Base-by-base conservation (phyloP, 139 green algal species). In the Chlorokybus atmophyticus region DNA sequence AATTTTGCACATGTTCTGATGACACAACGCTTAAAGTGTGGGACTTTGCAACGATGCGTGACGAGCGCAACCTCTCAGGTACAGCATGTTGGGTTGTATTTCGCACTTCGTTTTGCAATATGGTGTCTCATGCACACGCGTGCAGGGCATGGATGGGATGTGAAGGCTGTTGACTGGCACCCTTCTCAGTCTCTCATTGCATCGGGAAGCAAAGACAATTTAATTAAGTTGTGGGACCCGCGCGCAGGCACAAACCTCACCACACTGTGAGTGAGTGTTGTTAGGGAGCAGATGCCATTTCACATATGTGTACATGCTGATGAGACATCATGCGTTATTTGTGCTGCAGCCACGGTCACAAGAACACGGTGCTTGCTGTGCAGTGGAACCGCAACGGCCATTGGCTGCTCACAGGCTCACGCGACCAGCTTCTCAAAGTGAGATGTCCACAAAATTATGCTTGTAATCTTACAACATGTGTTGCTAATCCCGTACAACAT, bases 181-280 rank as follows among this genome's bases (percentile, higher is more conserved):
- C 88, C 89, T 0, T 29, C 5, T 21, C 82, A 82, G 60, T 72
- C 68, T 1, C 55, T 94, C 35, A 29, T 96, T 0, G 88, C 85
- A 8, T 84, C 71, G 4, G 68, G 70, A 41, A 72, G 55, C 63
- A 93, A 94, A 71, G 88, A 96, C 58, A 73, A 55, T 0, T 70
- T 90, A 47, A 68, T 94, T 25, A 96, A 96, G 75, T 70, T 96
- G 55, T 96, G 88, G 88, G 87, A 92, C 66, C 63, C 82, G 0
- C 58, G 75, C 17, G 35, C 48, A 3, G 84, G 83, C 23, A 42
- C 68, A 25, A 44, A 50, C 47, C 30, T 87, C 4, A 59, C 73
- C 6, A 90, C 79, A 0, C 66, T 96, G 66, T 68, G n/a, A 32
- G 58, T 14, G 6, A n/a, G n/a, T n/a, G n/a, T n/a, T n/a, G n/a